These are phyloP conservation scores for Pseudogymnoascus sp. DNA, from an alignment of 2,329 filamentous ascomycete species.

Conservation along the genomic window DNA sequence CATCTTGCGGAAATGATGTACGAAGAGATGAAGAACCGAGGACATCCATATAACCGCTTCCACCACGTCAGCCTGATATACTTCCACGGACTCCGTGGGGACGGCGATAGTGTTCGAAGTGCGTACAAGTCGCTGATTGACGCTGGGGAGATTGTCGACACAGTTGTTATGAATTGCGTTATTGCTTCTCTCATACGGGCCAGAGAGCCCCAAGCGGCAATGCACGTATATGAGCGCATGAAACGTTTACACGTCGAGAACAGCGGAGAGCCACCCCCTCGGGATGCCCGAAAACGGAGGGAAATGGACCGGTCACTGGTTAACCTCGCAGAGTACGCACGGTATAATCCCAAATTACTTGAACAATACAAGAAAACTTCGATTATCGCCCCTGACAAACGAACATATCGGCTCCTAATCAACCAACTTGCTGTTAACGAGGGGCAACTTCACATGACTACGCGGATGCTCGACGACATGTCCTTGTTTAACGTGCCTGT, in stretches of 20 bases:
- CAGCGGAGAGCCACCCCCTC: constrained; percentile 26
- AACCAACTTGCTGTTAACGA: constrained; percentile 61
- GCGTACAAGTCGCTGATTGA: constrained; percentile 80
- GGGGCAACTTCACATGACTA: constrained; percentile 66
- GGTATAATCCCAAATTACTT: constrained; percentile 48
- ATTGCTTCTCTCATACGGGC: constrained; percentile 70
- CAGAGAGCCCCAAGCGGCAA: constrained; percentile 68
- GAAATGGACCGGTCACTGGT: constrained; percentile 47
- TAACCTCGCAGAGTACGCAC: constrained; percentile 49
- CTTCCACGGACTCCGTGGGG: constrained; percentile 67
- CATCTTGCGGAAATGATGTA: constrained; percentile 76
- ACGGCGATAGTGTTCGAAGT: constrained; percentile 65
- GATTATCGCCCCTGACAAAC: constrained; percentile 63
- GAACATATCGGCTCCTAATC: constrained; percentile 74
- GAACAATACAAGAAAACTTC: constrained; percentile 51
- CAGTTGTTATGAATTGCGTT: constrained; percentile 76
- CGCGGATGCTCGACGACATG: constrained; percentile 74
- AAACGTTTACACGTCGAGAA: constrained; percentile 38
- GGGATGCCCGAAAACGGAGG: constrained; percentile 28
- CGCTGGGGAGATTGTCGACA: constrained; percentile 81
- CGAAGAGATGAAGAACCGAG: constrained; percentile 67
- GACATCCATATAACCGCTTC: constrained; percentile 64
- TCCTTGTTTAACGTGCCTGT: constrained; percentile 57
- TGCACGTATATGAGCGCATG: constrained; percentile 79
- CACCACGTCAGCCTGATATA: constrained; percentile 78